Evolutionary conservation across 495 filamentous ascomycete genomes (phyloP).

Genomic region (Podospora appendiculata): DNA sequence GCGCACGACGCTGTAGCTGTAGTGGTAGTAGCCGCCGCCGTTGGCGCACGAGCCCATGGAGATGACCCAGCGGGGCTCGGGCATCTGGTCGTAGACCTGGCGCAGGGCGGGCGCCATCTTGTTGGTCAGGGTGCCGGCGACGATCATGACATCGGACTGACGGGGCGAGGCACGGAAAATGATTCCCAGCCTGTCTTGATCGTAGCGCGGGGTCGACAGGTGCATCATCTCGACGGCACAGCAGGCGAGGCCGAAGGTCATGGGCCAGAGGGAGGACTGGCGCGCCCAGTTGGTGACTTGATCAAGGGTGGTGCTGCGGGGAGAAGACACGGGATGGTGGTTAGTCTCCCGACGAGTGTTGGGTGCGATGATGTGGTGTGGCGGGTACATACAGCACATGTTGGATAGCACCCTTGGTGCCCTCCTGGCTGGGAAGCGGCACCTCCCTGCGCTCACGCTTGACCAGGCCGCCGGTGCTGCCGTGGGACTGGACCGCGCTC

Average conservation of each 20-base stretch:
- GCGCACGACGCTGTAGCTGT: constrained; percentile 80
- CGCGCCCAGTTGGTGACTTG: constrained; percentile 92
- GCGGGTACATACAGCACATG: constrained; percentile 68
- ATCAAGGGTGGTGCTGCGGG: constrained; percentile 74
- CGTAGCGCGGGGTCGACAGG: constrained; percentile 88
- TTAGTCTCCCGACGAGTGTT: not conserved
- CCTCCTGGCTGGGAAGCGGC: constrained; percentile 81
- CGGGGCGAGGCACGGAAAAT: constrained; percentile 95
- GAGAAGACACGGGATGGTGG: not conserved
- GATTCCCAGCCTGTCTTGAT: constrained; percentile 91
- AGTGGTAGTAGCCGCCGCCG: constrained; percentile 91
- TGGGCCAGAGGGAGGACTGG: constrained; percentile 90
- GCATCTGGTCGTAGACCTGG: constrained; percentile 98
- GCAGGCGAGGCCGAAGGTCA: constrained; percentile 96
- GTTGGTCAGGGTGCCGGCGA: constrained; percentile 91
- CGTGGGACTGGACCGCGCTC: constrained; percentile 31
- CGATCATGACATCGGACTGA: constrained; percentile 97
- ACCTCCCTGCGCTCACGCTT: constrained; percentile 57
- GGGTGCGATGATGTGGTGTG: not conserved
- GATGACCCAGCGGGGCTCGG: constrained; percentile 88
- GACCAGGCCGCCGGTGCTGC: constrained; percentile 29
- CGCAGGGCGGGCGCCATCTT: constrained; percentile 95
- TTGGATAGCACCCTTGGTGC: constrained; percentile 91
- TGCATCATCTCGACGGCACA: constrained; percentile 99
- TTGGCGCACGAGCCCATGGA: constrained; percentile 90